These are phyloP conservation scores for Penicillium sclerotiorum DNA, from an alignment of 2,329 filamentous ascomycete species.

Conservation along the genomic window DNA sequence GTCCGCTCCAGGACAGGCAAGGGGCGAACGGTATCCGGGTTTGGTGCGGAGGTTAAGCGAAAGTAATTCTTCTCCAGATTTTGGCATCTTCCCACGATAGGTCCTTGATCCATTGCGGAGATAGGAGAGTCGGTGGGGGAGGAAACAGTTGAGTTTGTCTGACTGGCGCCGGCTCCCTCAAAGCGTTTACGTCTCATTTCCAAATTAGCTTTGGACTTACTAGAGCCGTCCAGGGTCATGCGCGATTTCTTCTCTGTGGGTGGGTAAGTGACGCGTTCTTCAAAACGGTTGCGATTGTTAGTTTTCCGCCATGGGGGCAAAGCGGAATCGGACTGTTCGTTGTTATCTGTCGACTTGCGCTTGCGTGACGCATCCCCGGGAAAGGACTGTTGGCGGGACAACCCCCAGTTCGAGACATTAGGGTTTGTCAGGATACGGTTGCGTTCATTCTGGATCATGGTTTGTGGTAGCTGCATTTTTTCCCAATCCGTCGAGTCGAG, in stretches of 20 bases:
- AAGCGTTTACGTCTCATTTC: conserved; percentile 91
- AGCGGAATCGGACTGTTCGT: conserved; percentile 52
- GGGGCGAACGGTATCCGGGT: conserved; percentile 85
- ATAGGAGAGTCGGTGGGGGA: conserved; percentile 52
- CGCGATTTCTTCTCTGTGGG: conserved; percentile 55
- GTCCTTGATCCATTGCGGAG: conserved; percentile 55
- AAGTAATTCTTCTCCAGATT: conserved; percentile 91
- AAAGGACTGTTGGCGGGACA: conserved; percentile 28
- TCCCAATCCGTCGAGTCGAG: conserved; percentile 82
- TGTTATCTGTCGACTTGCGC: conserved; percentile 74
- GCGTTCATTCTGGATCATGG: conserved; percentile 74
- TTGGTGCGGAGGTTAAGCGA: conserved; percentile 85
- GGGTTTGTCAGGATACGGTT: conserved; percentile 51
- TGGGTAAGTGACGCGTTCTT: conserved; percentile 73
- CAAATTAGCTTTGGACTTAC: conserved; percentile 87
- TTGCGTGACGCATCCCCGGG: conserved; percentile 62
- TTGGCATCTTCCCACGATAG: conserved; percentile 83
- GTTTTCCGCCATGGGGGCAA: conserved; percentile 75
- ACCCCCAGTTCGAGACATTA: conserved; percentile 42
- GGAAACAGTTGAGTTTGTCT: conserved; percentile 42
- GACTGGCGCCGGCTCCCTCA: conserved; percentile 56
- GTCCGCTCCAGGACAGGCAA: conserved; percentile 78
- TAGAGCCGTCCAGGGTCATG: conserved; percentile 60
- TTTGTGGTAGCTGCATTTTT: conserved; percentile 78
- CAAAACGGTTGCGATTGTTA: conserved; percentile 64